Evolutionary conservation across 2,329 filamentous ascomycete species (phyloP).

Genomic region (Xylariaceae sp.): DNA sequence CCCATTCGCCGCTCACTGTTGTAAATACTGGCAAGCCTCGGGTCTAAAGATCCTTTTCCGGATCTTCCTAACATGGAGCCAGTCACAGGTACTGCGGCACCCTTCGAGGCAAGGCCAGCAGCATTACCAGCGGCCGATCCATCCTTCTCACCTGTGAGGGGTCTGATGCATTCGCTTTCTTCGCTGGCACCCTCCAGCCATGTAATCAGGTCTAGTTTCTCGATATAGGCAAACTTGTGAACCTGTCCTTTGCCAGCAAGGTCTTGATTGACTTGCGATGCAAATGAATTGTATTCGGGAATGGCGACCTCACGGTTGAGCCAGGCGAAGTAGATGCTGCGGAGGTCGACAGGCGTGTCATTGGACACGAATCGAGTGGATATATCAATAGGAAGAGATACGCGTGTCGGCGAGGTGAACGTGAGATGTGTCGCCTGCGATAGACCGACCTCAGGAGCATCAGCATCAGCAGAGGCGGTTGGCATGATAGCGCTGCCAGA

Average conservation of each 20-base stretch:
- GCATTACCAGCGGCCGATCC: slow-evolving; percentile 41
- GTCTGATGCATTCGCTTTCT: slow-evolving; percentile 89
- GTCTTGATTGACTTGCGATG: slow-evolving; percentile 75
- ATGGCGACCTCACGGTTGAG: slow-evolving; percentile 86
- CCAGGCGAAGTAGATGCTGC: slow-evolving; percentile 96
- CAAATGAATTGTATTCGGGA: slow-evolving; percentile 84
- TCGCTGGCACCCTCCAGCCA: slow-evolving; percentile 89
- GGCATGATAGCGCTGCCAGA: slow-evolving; percentile 66
- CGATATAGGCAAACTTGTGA: slow-evolving; percentile 85
- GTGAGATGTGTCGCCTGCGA: slow-evolving; percentile 74
- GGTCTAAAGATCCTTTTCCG: slow-evolving; percentile 68
- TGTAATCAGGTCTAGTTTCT: slow-evolving; percentile 84
- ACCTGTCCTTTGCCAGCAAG: slow-evolving; percentile 66
- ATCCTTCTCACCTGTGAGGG: slow-evolving; percentile 64
- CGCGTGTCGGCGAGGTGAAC: slow-evolving; percentile 60
- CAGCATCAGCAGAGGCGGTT: slow-evolving; percentile 63
- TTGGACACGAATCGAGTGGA: slow-evolving; percentile 85
- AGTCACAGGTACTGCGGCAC: slow-evolving; percentile 38
- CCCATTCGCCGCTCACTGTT: slow-evolving; percentile 87
- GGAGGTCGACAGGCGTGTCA: slow-evolving; percentile 72
- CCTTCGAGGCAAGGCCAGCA: slow-evolving; percentile 38
- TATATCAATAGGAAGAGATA: slow-evolving; percentile 63
- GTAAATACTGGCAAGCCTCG: slow-evolving; percentile 81
- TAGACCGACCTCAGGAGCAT: slow-evolving; percentile 59
- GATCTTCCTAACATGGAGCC: slow-evolving; percentile 47